Base-by-base conservation (phyloP, 768 basidiomycete species). In the Austroboletus festivus region DNA sequence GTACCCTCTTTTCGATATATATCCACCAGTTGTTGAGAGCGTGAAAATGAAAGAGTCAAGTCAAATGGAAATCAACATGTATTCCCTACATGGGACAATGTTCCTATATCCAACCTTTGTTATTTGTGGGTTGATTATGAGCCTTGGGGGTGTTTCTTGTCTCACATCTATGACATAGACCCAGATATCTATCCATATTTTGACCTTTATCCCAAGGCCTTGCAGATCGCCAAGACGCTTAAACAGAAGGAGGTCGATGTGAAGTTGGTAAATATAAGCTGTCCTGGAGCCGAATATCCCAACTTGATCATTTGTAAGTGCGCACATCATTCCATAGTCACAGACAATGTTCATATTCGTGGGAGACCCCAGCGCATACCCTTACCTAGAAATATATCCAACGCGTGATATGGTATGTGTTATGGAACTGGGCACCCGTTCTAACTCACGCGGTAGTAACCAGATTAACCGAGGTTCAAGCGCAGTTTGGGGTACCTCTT, bases 161-260 rank as follows among this genome's bases (percentile, higher is more conserved):
- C 43, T 50, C 34, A 45, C 22, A 39, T 9, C n/a, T 3, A 18
- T 6, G 38, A 16, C 22, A 15, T 37, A 76, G 75, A 77, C 54
- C 68, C 63, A n/a, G 50, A 64, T 4, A 57, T 62, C 24, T 77
- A 78, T 52, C 75, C 77, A 6, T 51, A 70, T 51, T 62, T 77
- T 24, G 63, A 69, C 19, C 49, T 75, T 10, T 76, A 75, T 57
- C 75, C 74, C 28, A 34, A 54, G 9, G 52, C 49, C 7, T 42
- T 58, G 24, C 59, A 57, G 4, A 63, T 67, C 26, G 64, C 70
- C 5, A 73, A 77, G 66, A 79, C 44, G 73, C 78, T 51, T 62
- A 82, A 20, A 77, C 80, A 37, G 81, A 84, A 57, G 83, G 75
- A 22, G 22, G 15, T 53, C 4, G 40, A 22, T 13, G 45, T 47